Evolutionary conservation across 1,284 basidiomycete species (phyloP), one percentile per base, ranked within the genome.

Genomic region (Xerocomus nothofagi): DNA sequence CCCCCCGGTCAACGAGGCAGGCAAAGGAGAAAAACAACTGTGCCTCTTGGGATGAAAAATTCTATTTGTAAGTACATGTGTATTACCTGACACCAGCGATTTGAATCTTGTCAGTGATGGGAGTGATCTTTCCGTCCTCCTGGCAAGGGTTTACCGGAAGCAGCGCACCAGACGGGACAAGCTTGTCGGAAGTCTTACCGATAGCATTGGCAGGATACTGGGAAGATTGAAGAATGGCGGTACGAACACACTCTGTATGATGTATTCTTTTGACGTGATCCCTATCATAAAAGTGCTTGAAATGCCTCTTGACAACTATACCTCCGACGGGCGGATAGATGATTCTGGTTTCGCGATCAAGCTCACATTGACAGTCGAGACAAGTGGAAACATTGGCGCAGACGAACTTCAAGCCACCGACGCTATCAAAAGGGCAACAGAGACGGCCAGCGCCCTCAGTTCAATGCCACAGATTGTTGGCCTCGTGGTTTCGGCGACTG

Each of bases 1-100:
- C 44, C 26, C 31, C 21, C 2, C 50, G 40, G 15, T 48, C 55
- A 11, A 60, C 57, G 37, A 60, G 27, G 6, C 10, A n/a, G 0
- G 32, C 21, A 12, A 58, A 44, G n/a, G 57, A 55, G 27, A 37
- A 31, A 42, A 39, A 47, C 15, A 51, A 49, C 33, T 6, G 14
- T 2, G 32, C 30, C 1, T 58, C 32, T 24, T 61, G 62, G 60
- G 27, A 50, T 21, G 43, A 61, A 4, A 38, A 11, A 2, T 43
- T 61, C 0, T 65, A 46, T 34, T 61, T 65, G 60, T 65, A 11
- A 5, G 62, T 57, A 10, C 8, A 37, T 24, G 8, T 24, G 4
- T 6, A n/a, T 30, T 30, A 0, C 10, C 29, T 34, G 27, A 21
- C 11, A 11, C 7, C 4, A 36, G 15, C 0, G 4, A 24, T 26